Conservation (phyloP, 495 filamentous ascomycete species). For the Xylaria flabelliformis region DNA sequence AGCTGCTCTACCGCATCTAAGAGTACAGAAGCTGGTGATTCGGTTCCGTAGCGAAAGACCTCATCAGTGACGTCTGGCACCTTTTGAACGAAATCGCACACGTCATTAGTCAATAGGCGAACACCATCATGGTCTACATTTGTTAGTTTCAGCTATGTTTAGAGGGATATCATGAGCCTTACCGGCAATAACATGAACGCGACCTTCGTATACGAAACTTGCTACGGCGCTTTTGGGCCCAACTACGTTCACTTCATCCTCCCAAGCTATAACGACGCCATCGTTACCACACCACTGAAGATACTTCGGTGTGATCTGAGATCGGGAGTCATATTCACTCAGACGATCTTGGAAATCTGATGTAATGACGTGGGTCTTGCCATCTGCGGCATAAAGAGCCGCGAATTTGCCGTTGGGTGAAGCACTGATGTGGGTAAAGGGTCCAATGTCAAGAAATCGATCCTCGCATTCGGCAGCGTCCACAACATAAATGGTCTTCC, state of each 20-base stretch:
- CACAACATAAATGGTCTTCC: slow-evolving; percentile 81
- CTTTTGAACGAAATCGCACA: slow-evolving; percentile 94
- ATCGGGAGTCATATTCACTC: slow-evolving; percentile 89
- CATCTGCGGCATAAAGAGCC: slow-evolving; percentile 82
- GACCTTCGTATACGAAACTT: slow-evolving; percentile 87
- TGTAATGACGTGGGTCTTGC: slow-evolving; percentile 90
- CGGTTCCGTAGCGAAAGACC: slow-evolving; percentile 86
- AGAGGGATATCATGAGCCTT: slow-evolving; percentile 46
- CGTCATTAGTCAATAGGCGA: slow-evolving; percentile 84
- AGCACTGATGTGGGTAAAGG: slow-evolving; percentile 86
- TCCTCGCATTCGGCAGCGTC: slow-evolving; percentile 92
- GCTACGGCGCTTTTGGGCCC: slow-evolving; percentile 81
- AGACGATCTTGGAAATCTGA: slow-evolving; percentile 91
- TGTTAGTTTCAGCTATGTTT: slow-evolving; percentile 62
- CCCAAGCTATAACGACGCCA: slow-evolving; percentile 93
- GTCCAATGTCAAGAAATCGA: slow-evolving; percentile 85
- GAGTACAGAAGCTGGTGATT: slow-evolving; percentile 85
- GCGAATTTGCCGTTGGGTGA: slow-evolving; percentile 91
- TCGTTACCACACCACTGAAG: slow-evolving; percentile 97
- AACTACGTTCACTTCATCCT: slow-evolving; percentile 96
- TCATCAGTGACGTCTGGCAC: slow-evolving; percentile 88
- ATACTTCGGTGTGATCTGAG: slow-evolving; percentile 83
- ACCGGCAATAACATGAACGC: slow-evolving; percentile 88
- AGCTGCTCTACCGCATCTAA: slow-evolving; percentile 91
- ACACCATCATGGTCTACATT: slow-evolving; percentile 87